These are phyloP conservation scores for Suillus variegatus DNA, from an alignment of 768 basidiomycete genomes.

Conservation along the genomic window DNA sequence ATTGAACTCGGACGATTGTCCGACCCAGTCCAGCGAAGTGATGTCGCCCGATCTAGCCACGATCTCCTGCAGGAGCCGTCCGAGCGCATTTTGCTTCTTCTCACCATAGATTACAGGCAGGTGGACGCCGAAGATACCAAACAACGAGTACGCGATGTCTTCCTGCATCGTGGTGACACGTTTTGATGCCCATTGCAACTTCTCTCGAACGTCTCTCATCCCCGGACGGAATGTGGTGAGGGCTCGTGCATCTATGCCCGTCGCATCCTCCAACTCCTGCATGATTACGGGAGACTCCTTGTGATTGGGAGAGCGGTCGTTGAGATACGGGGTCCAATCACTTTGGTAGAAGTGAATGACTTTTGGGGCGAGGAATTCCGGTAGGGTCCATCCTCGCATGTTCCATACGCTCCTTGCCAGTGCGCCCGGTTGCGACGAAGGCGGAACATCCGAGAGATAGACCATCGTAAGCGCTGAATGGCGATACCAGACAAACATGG, in stretches of 20 bases:
- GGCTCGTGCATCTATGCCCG: background rate
- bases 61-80: background rate
- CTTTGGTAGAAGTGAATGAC: background rate
- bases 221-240: background rate
- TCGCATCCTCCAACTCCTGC: background rate
- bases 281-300: background rate
- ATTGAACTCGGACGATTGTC: background rate
- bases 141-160: background rate
- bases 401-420: background rate
- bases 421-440: background rate
- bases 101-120: background rate
- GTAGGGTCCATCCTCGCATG: background rate
- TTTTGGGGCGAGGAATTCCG: background rate
- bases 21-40: background rate
- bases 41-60: background rate
- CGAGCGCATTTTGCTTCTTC: background rate
- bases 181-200: background rate
- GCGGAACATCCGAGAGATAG: background rate
- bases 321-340: background rate
- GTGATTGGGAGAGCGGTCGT: background rate
- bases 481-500: background rate
- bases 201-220: background rate
- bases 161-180: background rate
- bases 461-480: background rate
- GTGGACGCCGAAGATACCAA: background rate